Base-by-base conservation (phyloP, 441 rosid species). In the Manihot esculenta region DNA sequence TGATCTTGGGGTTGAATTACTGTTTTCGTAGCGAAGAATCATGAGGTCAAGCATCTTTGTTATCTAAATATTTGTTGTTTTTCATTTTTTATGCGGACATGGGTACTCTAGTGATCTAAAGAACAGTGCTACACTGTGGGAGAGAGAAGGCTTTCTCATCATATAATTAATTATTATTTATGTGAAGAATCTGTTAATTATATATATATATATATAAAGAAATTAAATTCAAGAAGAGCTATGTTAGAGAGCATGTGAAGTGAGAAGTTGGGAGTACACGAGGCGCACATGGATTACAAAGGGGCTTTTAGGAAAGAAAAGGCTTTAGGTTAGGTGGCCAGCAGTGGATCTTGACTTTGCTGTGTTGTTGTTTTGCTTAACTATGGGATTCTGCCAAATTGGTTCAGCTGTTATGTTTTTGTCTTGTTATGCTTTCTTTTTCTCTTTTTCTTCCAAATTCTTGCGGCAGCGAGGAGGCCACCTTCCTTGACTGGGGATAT, bases 321-420 rank as follows among this genome's bases (percentile, higher is more conserved):
- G 35, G 14, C 74, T 62, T 38, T 71, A 70, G 71, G 72, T 38
- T 71, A 70, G 71, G 70, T 69, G 84, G 63, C 73, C 33, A 13
- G 68, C 73, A 58, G 69, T 68, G 78, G 72, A 72, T 35, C 51
- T 68, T 44, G 73, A 50, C 74, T 50, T 61, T 48, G 56, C 49
- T 23, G 68, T 53, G 72, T 26, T 14, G 49, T 53, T 41, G 1
- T 13, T 41, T 41, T 27, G 63, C 62, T 44, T 18, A 6, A 2
- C 47, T 18, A 42, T 23, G 50, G 10, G 9, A 24, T 57, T 63
- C 67, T 5, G 6, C 60, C 70, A 67, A 35, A 51, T 18, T 44
- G 7, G 13, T 20, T 51, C 18, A 69, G 58, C 75, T 70, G 33
- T 66, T 73, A 64, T 67, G 35, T 45, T 0, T 17, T 30, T 65